These are phyloP conservation scores for Penicillium expansum DNA, from an alignment of 2,329 filamentous ascomycete species.

Conservation along the genomic window DNA sequence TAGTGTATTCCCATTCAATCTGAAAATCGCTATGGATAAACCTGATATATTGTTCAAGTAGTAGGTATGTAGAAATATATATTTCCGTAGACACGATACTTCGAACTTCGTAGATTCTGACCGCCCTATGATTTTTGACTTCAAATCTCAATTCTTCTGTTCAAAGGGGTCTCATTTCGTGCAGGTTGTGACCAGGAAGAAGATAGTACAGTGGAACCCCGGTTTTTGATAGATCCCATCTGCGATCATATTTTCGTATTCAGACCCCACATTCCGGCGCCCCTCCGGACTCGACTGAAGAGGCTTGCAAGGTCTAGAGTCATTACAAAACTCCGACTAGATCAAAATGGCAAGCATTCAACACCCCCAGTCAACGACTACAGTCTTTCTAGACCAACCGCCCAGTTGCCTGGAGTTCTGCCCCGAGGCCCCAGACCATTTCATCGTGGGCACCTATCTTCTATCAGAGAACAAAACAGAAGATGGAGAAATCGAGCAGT, in stretches of 20 bases:
- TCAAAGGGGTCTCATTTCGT: neutral
- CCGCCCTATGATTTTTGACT: slow-evolving; percentile 11
- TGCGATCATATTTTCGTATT: neutral
- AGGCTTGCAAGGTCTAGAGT: neutral
- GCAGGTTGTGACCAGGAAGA: neutral
- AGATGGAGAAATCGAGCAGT: slow-evolving; percentile 48
- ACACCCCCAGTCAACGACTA: slow-evolving; percentile 31
- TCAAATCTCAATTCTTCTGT: too few species aligned
- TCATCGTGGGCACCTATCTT: slow-evolving; percentile 83
- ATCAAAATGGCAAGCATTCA: slow-evolving; percentile 22
- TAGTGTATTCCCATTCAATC: too few species aligned
- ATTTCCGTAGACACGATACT: too few species aligned
- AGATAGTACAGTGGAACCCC: neutral
- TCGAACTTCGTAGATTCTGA: slow-evolving; percentile 7
- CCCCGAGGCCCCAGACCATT: slow-evolving; percentile 55
- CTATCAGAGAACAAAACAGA: slow-evolving; percentile 46
- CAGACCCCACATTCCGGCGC: neutral
- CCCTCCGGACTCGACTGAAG: neutral
- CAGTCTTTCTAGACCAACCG: slow-evolving; percentile 42
- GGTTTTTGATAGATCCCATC: neutral
- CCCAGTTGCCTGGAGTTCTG: slow-evolving; percentile 48
- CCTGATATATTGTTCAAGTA: too few species aligned
- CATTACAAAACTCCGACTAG: neutral
- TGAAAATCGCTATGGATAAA: too few species aligned
- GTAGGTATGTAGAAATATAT: too few species aligned